Conservation (phyloP, 148 eudicot species). For the Rhododendron kiyosumense region DNA sequence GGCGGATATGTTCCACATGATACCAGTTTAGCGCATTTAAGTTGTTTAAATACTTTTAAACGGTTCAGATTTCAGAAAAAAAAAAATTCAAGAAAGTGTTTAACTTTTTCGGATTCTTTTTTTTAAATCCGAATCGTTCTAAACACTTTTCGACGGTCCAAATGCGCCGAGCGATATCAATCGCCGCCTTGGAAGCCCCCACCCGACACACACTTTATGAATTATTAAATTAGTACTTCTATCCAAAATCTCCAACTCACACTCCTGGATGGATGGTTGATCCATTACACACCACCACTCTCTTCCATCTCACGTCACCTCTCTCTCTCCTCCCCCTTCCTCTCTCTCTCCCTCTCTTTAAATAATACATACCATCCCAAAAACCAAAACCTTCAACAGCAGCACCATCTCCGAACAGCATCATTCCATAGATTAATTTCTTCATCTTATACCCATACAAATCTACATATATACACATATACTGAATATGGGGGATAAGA, state of each 20-base stretch:
- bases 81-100: too few relatives aligned
- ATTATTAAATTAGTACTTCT: too few relatives aligned
- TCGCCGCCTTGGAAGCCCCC: neutral
- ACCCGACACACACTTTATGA: neutral
- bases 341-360: constrained; percentile 22
- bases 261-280: constrained; percentile 12
- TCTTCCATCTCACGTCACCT: constrained; percentile 36
- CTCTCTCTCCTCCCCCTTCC: constrained; percentile 15
- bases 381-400: constrained; percentile 2
- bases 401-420: neutral
- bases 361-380: constrained; percentile 13
- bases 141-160: too few relatives aligned
- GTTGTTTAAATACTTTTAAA: accelerated
- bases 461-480: neutral
- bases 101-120: too few relatives aligned
- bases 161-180: accelerated
- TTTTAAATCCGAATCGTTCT: accelerated
- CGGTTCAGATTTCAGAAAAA: accelerated
- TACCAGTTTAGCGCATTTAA: accelerated
- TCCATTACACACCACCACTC: constrained; percentile 7
- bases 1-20: accelerated
- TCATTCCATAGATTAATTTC: neutral
- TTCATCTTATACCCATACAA: neutral
- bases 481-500: constrained; percentile 34
- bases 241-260: neutral